Evolutionary conservation across 1,284 basidiomycete genomes (phyloP).

Genomic region (Ceratorhiza oryzae-sativae): DNA sequence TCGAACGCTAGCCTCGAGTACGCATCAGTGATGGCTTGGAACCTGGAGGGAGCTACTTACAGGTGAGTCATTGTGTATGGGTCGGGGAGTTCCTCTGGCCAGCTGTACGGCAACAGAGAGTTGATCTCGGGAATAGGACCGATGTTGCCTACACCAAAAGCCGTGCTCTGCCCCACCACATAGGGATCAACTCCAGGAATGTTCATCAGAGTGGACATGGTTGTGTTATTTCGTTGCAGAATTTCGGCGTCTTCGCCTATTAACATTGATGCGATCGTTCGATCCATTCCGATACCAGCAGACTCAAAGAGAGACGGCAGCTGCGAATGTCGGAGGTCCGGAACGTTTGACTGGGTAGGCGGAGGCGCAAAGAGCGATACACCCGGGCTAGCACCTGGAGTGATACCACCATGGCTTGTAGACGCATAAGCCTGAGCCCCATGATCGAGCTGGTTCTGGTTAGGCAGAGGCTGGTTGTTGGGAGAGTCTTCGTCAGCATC

Average conservation of each 20-base stretch:
- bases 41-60: background rate
- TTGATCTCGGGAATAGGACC: background rate
- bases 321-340: background rate
- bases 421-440: background rate
- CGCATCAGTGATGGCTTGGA: background rate
- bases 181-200: background rate
- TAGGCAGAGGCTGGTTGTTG: background rate
- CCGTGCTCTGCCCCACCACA: background rate
- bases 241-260: background rate
- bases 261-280: background rate
- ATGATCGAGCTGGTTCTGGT: background rate
- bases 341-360: background rate
- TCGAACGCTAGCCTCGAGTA: slow-evolving; percentile 45
- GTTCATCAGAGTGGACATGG: slow-evolving; percentile 2
- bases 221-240: background rate
- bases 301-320: slow-evolving; percentile 8
- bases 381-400: background rate
- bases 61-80: slow-evolving; percentile 32
- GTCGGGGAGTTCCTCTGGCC: slow-evolving; percentile 31
- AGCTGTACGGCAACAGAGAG: slow-evolving; percentile 22
- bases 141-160: background rate
- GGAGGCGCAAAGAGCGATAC: slow-evolving; percentile 2
- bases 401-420: background rate
- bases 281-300: background rate
- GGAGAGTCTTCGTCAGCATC: slow-evolving; percentile 7